Evolutionary conservation across 352 stramenopile genomes (phyloP).

Genomic region (Saprolegnia diclina): DNA sequence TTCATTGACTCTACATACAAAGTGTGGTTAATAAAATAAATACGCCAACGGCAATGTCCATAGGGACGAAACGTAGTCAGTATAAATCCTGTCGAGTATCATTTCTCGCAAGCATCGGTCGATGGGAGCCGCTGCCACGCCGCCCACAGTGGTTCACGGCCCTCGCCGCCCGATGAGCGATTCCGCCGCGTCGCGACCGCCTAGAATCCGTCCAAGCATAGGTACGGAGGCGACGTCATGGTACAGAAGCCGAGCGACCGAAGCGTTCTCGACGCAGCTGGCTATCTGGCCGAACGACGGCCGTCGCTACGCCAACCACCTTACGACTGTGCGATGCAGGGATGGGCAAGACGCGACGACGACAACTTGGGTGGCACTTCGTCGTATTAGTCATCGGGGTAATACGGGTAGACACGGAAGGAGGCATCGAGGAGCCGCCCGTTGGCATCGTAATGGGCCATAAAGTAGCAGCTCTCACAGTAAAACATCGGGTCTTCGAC

Average conservation of each 20-base stretch:
- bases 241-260: too few relatives aligned
- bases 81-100: background rate
- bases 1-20: constrained; percentile 1
- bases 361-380: background rate
- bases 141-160: too few relatives aligned
- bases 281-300: background rate
- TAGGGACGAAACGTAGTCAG: background rate
- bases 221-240: too few relatives aligned
- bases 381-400: constrained; percentile 7
- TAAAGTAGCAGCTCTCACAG: constrained; percentile 21
- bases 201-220: too few relatives aligned
- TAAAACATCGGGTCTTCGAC: constrained; percentile 22
- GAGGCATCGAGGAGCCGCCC: background rate
- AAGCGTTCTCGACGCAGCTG: too few relatives aligned
- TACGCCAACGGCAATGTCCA: background rate
- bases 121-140: background rate
- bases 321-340: background rate
- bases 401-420: constrained; percentile 18
- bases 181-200: too few relatives aligned
- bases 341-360: background rate
- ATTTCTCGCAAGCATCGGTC: background rate
- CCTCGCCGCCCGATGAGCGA: too few relatives aligned
- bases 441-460: constrained; percentile 20
- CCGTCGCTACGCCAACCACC: background rate
- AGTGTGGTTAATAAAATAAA: background rate